Percentiles rank a stretch among this genome's conserved stretches.
Conservation (phyloP, 164 flowering plant species). For the Santalum album region DNA sequence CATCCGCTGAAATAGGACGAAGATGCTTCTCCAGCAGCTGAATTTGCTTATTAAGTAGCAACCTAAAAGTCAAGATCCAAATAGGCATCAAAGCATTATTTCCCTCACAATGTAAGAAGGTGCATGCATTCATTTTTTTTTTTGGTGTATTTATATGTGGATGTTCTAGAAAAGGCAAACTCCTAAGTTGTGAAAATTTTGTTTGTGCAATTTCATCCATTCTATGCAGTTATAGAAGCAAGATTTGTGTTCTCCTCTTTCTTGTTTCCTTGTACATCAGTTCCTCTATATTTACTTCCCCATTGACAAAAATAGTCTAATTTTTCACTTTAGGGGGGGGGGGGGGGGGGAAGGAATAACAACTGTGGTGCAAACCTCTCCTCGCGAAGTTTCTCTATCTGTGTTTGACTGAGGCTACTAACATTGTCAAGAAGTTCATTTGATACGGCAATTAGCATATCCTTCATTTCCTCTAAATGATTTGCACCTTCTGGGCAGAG, state of each 20-base stretch:
- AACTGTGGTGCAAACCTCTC: conserved; percentile 68
- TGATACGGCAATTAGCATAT: conserved; percentile 62
- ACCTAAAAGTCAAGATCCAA: conserved; percentile 29
- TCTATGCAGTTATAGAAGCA: neutral
- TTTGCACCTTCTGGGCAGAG: conserved; percentile 64
- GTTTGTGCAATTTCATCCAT: neutral
- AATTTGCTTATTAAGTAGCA: conserved; percentile 70
- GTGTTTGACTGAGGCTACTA: conserved; percentile 35
- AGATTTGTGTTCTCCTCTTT: too few relatives aligned
- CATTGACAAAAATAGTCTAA: too few relatives aligned
- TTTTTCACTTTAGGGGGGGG: neutral
- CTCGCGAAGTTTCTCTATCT: conserved; percentile 63
- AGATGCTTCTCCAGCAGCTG: conserved; percentile 63
- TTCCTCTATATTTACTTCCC: too few relatives aligned
- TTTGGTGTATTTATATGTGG: too few relatives aligned
- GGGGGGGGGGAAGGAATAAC: too few relatives aligned
- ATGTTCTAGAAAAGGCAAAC: neutral
- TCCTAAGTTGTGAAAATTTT: neutral
- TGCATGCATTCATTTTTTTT: too few relatives aligned
- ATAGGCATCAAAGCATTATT: neutral
- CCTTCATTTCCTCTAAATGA: conserved; percentile 90
- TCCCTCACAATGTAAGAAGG: too few relatives aligned
- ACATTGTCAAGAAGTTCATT: conserved; percentile 84
- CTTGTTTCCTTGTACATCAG: too few relatives aligned
- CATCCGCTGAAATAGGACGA: conserved; percentile 26